Evolutionary conservation across 495 filamentous ascomycete genomes (phyloP), one percentile per base, ranked within the genome.

Genomic region (Amphirosellinia nigrospora): DNA sequence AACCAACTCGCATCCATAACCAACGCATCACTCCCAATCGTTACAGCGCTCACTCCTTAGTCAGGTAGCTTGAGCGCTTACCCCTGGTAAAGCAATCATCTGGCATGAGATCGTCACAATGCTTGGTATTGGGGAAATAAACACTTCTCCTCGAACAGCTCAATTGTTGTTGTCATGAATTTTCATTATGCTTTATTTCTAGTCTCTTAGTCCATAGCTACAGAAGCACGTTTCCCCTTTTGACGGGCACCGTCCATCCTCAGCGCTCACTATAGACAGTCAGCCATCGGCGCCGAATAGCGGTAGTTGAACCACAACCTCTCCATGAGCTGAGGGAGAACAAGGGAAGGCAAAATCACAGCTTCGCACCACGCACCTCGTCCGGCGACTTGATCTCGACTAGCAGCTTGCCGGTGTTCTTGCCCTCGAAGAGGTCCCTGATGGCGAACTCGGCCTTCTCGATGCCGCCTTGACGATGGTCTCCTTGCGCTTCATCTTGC

Each of bases 401-500:
- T 23, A 78, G 36, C 1, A 78, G 61, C 79, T 77, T 81, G 73
- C 88, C 88, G 2, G 76, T 86, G 69, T 92, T 90, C 4, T 77
- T 78, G 26, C 89, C 89, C 15, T 84, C 77, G 72, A 88, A 88
- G 41, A 90, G 71, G 64, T 83, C 77, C 65, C 79, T 66, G 73
- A 89, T 82, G 3, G 82, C 84, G 19, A 78, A 72, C 2, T 89
- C 86, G 5, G 88, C 80, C 26, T 78, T 81, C 69, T 81, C 78
- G 32, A 90, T 77, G 9, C 84, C 84, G 7, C 85, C 73, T 86
- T 85, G 64, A 90, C 74, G 50, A 90, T 82, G 0, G 85, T 87
- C 78, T 87, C 86, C 73, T 85, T 83, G 26, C 82, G 70, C 71
- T 86, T 80, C 26, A 92, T 72, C 80, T 87, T 89, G 21, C 86